Evolutionary conservation across 2,329 filamentous ascomycete genomes (phyloP).

Genomic region (Fusarium marasasianum): DNA sequence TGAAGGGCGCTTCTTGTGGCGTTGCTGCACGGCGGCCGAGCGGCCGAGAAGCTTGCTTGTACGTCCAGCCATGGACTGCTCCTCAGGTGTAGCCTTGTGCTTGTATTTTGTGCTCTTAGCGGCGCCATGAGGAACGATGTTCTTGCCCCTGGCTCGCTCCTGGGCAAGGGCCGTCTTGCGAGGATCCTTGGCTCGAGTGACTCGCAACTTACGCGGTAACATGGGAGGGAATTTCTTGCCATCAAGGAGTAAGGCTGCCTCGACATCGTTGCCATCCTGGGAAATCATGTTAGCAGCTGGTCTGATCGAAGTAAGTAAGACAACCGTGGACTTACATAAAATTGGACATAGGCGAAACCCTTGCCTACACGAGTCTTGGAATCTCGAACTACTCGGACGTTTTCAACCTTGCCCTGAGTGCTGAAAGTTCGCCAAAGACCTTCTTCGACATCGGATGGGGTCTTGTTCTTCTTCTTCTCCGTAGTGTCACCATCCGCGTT

Average conservation of each 20-base stretch:
- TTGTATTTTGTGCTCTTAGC: conserved; percentile 65
- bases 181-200: conserved; percentile 83
- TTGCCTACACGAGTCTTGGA: conserved; percentile 92
- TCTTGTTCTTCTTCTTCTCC: conserved; percentile 77
- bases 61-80: conserved; percentile 77
- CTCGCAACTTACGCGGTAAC: conserved; percentile 87
- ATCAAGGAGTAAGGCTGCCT: conserved; percentile 87
- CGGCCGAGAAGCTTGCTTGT: conserved; percentile 78
- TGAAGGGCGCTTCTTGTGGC: conserved; percentile 41
- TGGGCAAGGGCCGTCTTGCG: conserved; percentile 65
- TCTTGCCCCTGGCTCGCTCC: conserved; percentile 45
- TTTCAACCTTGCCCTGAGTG: conserved; percentile 84
- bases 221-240: conserved; percentile 94
- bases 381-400: conserved; percentile 91
- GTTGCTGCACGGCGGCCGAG: conserved; percentile 65
- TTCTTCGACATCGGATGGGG: conserved; percentile 88
- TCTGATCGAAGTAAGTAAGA: not conserved
- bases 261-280: conserved; percentile 84
- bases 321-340: conserved; percentile 66
- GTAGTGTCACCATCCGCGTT: conserved; percentile 72
- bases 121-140: conserved; percentile 50
- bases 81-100: conserved; percentile 74
- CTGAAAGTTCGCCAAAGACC: conserved; percentile 86
- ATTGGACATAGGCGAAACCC: conserved; percentile 97
- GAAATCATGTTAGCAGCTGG: conserved; percentile 2